Evolutionary conservation across 768 basidiomycete genomes (phyloP), one percentile per base, ranked within the genome.

Genomic region (Saitozyma sp.): DNA sequence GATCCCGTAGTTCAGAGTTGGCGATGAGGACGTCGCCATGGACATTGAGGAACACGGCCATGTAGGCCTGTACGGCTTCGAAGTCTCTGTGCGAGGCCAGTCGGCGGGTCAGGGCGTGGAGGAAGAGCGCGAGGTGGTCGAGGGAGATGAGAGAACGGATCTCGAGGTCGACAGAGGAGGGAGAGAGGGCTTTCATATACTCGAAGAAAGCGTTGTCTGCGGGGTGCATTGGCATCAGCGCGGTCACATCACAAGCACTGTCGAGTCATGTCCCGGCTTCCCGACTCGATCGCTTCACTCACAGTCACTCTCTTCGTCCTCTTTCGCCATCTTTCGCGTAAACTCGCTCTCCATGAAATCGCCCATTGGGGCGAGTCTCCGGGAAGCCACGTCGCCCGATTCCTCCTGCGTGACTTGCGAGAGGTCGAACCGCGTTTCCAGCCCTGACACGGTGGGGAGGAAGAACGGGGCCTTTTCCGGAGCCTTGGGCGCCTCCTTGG

Each of bases 391-490:
- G 14, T 60, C 55, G 5, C 29, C 29, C 29, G 29, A 29, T 3
- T 52, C 43, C 16, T 62, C 56, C 20, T 65, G 20, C 50, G 29
- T 53, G 20, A 65, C 52, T 43, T 50, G 14, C 11, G 68, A 68
- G 11, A 88, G 76, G 13, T 86, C 89, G 77, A 97, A 95, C 16
- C 91, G 85, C 16, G 86, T 84, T 61, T 94, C 91, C 10, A 92
- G 85, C 10, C 93, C 95, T 5, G 90, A 88, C 10, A 97, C 80
- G 0, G 93, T 92, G 19, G 95, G 96, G 14, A 99, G 82, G 83
- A 98, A 99, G 83, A 99, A 99, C 0, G 96, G 96, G 0, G 93
- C 95, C 63, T 91, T 86, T 80, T 97, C 95, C 11, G 92, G 91
- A 29, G 88, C 89, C 79, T 98, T 97, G 8, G 93, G 92, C 0